Conservation (phyloP, 495 filamentous ascomycete genomes). For the Chaetomium tenue region DNA sequence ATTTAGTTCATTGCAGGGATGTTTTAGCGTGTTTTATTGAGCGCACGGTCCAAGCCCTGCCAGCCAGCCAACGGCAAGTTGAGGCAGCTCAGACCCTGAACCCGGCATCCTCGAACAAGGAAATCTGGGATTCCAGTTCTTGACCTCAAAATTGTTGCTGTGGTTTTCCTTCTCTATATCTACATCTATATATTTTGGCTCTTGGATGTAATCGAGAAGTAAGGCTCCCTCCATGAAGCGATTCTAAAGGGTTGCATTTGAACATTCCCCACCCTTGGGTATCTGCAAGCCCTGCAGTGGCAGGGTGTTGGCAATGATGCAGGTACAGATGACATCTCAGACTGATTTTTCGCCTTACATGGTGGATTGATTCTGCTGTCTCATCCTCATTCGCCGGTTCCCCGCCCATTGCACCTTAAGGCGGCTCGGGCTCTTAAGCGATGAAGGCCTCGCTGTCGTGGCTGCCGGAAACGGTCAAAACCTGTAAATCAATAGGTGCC, state of each 20-base stretch:
- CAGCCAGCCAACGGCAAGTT: conserved; percentile 1
- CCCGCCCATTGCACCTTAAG: not conserved
- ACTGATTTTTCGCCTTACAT: not conserved
- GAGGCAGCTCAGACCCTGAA: not conserved
- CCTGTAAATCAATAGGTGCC: not conserved
- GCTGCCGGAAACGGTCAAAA: conserved; percentile 13
- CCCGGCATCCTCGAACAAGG: not conserved
- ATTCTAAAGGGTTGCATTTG: too few relatives aligned
- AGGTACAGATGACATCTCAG: not conserved
- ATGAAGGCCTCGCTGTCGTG: conserved; percentile 6
- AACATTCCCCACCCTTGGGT: not conserved
- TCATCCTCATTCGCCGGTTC: not conserved
- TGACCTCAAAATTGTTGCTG: not conserved
- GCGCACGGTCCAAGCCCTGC: conserved; percentile 12
- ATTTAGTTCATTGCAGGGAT: conserved; percentile 1
- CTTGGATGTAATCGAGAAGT: too few relatives aligned
- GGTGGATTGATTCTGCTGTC: not conserved
- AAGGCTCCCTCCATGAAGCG: too few relatives aligned
- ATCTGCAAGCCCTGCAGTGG: conserved; percentile 1
- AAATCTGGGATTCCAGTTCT: not conserved
- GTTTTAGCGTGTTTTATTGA: not conserved
- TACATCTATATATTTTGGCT: too few relatives aligned
- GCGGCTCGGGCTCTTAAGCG: not conserved
- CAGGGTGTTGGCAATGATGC: not conserved
- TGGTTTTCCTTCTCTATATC: not conserved